A percentile compares a stretch with the other conserved stretches of the same genome.
Conservation (phyloP, 2,329 filamentous ascomycete genomes). For the Huntiella abstrusa region DNA sequence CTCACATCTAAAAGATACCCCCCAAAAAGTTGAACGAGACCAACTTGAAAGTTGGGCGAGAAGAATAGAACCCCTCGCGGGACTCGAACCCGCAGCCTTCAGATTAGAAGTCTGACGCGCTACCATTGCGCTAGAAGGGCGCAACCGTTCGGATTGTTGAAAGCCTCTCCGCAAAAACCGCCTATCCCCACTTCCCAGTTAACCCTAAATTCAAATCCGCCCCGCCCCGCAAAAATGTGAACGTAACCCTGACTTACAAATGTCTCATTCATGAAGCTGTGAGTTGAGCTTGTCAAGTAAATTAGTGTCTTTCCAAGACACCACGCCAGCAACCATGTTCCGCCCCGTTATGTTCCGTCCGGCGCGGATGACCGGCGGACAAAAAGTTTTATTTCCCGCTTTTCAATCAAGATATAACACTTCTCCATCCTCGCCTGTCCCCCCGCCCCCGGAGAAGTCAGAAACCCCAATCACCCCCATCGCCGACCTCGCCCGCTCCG, state of each 20-base stretch:
- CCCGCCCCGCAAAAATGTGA: neutral
- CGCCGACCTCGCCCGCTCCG: neutral
- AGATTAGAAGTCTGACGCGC: slow-evolving; percentile 12
- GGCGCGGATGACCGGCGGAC: no score
- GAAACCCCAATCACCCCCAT: neutral
- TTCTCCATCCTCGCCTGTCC: neutral
- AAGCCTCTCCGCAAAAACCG: neutral
- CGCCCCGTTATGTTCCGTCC: no score
- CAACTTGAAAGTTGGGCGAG: neutral
- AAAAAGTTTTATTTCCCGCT: neutral
- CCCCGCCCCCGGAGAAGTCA: neutral
- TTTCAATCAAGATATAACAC: neutral
- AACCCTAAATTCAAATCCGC: neutral
- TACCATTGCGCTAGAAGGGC: slow-evolving; percentile 12
- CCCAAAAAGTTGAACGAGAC: neutral
- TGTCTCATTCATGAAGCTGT: neutral
- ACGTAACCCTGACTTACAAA: neutral
- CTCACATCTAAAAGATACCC: no score
- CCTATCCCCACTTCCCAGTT: neutral
- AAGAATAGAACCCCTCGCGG: slow-evolving; percentile 10
- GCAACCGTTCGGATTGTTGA: neutral
- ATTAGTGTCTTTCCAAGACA: no score
- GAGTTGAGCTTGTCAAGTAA: no score
- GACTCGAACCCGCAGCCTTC: slow-evolving; percentile 12
- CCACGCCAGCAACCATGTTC: no score